Evolutionary conservation across 345 rosid species (phyloP).

Genomic region (Trapa incisa): DNA sequence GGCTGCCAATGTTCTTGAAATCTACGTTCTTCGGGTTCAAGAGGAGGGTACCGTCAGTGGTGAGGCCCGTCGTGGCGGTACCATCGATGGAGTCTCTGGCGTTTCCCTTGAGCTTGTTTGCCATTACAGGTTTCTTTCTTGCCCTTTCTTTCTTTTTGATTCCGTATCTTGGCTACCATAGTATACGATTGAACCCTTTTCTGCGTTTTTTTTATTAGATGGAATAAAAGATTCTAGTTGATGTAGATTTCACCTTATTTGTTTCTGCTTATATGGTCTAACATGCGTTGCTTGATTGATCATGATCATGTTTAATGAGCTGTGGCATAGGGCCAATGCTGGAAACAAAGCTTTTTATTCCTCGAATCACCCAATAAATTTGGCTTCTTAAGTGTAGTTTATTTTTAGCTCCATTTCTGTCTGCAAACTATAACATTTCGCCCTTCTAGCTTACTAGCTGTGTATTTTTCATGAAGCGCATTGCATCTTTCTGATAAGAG

Average conservation of each 20-base stretch:
- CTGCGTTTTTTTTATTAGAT: not conserved
- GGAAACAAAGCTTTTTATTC: not conserved
- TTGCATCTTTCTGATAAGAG: not conserved
- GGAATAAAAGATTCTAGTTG: not conserved
- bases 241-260: not conserved
- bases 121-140: conserved; percentile 46
- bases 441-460: not conserved
- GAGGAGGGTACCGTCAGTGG: conserved; percentile 32
- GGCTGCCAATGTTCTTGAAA: conserved; percentile 69
- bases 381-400: not conserved
- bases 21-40: conserved; percentile 66
- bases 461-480: not conserved
- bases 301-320: not conserved
- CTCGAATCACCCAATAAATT: not conserved
- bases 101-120: conserved; percentile 88
- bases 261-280: not conserved
- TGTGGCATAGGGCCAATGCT: not conserved
- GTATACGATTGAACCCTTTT: no score
- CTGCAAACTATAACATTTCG: not conserved
- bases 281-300: not conserved
- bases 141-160: not conserved
- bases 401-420: not conserved
- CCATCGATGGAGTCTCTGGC: conserved; percentile 66
- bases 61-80: conserved; percentile 56
- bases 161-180: not conserved